Conservation (phyloP, 2,329 filamentous ascomycete genomes). For the Lasiodiplodia sp. region DNA sequence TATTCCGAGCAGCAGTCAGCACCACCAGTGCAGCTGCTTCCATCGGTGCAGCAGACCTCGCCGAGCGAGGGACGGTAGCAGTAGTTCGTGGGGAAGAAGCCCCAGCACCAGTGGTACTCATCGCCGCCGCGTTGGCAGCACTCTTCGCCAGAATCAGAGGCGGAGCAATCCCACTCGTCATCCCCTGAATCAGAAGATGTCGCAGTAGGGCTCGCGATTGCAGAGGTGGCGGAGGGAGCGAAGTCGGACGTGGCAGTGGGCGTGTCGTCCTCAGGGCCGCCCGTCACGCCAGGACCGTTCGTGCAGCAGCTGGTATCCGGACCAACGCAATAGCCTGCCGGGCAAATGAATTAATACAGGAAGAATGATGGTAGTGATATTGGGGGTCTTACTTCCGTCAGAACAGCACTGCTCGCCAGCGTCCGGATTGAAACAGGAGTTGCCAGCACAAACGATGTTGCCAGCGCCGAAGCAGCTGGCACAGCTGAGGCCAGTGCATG, state of each 20-base stretch:
- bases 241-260: background rate
- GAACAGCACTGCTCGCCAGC: constrained; percentile 29
- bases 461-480: constrained; percentile 25
- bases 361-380: background rate
- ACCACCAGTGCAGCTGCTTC: background rate
- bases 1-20: constrained; percentile 12
- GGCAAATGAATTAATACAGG: background rate
- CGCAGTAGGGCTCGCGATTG: background rate
- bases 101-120: constrained; percentile 21
- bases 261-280: background rate
- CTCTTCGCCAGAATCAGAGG: constrained; percentile 20
- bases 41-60: constrained; percentile 29
- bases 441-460: constrained; percentile 21
- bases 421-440: constrained; percentile 28
- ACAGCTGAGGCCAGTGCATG: constrained; percentile 7
- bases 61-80: constrained; percentile 25
- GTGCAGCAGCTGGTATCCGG: constrained; percentile 14
- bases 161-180: constrained; percentile 17
- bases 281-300: background rate
- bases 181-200: constrained; percentile 1
- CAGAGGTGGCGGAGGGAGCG: background rate
- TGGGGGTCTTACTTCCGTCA: constrained; percentile 20
- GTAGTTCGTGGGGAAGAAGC: constrained; percentile 18
- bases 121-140: constrained; percentile 24
- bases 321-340: constrained; percentile 14